Conservation (phyloP, 2,329 filamentous ascomycete genomes). For the Pseudocercospora ulei region DNA sequence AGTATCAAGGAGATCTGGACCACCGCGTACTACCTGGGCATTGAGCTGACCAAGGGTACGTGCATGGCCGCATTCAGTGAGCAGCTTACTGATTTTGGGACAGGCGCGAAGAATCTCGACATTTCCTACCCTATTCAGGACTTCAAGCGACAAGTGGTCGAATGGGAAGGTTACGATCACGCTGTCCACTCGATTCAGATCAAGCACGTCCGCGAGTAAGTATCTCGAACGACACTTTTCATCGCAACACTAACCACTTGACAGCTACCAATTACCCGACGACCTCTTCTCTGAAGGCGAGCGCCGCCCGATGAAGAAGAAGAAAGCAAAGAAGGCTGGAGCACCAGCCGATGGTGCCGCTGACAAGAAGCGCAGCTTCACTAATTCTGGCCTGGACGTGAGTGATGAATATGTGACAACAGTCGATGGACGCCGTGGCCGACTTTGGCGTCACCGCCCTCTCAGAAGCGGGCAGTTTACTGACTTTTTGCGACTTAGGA, state of each 20-base stretch:
- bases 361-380: slow-evolving; percentile 39
- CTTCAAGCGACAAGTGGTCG: slow-evolving; percentile 73
- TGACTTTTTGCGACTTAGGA: slow-evolving; percentile 19
- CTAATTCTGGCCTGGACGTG: slow-evolving; percentile 42
- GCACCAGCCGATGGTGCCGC: slow-evolving; percentile 18
- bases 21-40: slow-evolving; percentile 86
- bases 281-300: slow-evolving; percentile 83
- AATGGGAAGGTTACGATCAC: slow-evolving; percentile 64
- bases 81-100: slow-evolving; percentile 8
- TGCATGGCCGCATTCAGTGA: background rate
- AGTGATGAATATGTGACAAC: slow-evolving; percentile 26
- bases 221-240: background rate
- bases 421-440: slow-evolving; percentile 6
- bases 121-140: slow-evolving; percentile 72
- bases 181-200: slow-evolving; percentile 71
- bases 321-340: slow-evolving; percentile 36
- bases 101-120: slow-evolving; percentile 61
- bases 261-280: slow-evolving; percentile 73
- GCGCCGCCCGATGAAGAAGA: slow-evolving; percentile 38
- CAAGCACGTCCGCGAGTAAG: slow-evolving; percentile 77
- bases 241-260: too few species aligned
- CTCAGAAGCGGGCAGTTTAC: slow-evolving; percentile 3
- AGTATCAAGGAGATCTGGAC: slow-evolving; percentile 59
- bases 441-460: slow-evolving; percentile 1
- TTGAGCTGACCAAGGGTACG: slow-evolving; percentile 52